Evolutionary conservation across 495 filamentous ascomycete species (phyloP), one percentile per base, ranked within the genome.

Genomic region (Cercophora samala): DNA sequence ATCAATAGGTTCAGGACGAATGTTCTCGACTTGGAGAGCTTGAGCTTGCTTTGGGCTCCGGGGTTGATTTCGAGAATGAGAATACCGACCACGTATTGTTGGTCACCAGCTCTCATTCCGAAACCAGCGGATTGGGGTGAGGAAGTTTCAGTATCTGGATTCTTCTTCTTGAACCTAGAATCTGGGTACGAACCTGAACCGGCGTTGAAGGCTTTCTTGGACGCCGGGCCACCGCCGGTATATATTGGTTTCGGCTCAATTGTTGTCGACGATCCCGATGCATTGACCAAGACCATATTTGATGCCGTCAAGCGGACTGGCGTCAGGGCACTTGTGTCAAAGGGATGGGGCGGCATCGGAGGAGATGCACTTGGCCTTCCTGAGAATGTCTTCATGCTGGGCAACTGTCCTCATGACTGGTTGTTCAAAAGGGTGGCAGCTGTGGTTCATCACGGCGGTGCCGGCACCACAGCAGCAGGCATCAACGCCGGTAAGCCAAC

Each of bases 161-260:
- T 90, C 68, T 86, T 84, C 56, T 90, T 90, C 66, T 81, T 90
- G 8, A 83, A 88, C 64, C 80, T 89, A 21, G 88, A 87, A 5
- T 84, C 85, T 4, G 80, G 76, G 37, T 90, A 86, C 72, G 79
- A 80, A 15, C 88, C 88, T 0, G 84, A 85, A 0, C 75, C 83
- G 0, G 78, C 81, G 0, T 80, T 90, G 11, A 76, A 78, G 4
- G 68, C 79, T 0, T 90, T 90, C 66, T 78, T 90, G 1, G 80
- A 82, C 1, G 80, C 77, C 0, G 87, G 87, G 0, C 86, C 90
- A 15, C 85, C 88, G 4, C 91, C 92, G 0, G 83, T 93, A 0
- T 94, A 94, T 67, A 90, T 93, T 65, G 91, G 91, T 0, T 93
- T 94, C 69, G 91, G 91, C 0, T 91, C 88, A 8, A 94, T 94